Base-by-base conservation (phyloP, 1,284 basidiomycete genomes). In the Irpex sp. region DNA sequence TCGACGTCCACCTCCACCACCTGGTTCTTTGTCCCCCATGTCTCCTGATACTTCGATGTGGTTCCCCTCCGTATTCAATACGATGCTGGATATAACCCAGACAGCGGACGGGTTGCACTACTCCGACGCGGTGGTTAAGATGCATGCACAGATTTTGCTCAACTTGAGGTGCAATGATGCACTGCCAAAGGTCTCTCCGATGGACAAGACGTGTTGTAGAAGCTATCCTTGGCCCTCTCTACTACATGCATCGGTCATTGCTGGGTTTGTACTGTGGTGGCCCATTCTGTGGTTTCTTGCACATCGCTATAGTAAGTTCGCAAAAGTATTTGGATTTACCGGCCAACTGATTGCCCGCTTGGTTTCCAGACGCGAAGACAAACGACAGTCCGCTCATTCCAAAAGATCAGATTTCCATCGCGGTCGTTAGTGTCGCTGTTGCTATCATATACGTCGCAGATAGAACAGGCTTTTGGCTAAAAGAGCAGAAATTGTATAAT, bases 51-150 rank as follows among this genome's bases (percentile, higher is more conserved):
- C 15, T 5, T 82, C 84, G 1, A 78, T 91, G 44, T 80, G 84
- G 21, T 77, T 94, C 26, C 91, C 92, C 13, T 78, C 83, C 40
- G 91, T 89, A 2, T 91, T 96, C 77, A 96, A 96, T 73, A 73
- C 82, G 48, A 87, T 95, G 82, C 77, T 94, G 37, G 84, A 89
- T 65, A 80, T 85, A 34, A 84, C 83, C 0, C 82, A 91, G 72
- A 95, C 94, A 4, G 78, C 84, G 56, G 94, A 97, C 69, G 94
- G 94, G 1, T 78, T 97, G 11, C 94, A 96, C 74, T 96, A 89
- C 70, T 86, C 85, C 0, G 81, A 86, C 62, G 71, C 79, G 37
- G 74, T 94, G 49, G 80, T 90, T 66, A 82, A 81, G 67, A 79
- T 83, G 62, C 93, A 96, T 74, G 90, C 92, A 5, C 88, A 87